Evolutionary conservation across 768 basidiomycete species (phyloP), one percentile per base, ranked within the genome.

Genomic region (Tricholoma sp.): DNA sequence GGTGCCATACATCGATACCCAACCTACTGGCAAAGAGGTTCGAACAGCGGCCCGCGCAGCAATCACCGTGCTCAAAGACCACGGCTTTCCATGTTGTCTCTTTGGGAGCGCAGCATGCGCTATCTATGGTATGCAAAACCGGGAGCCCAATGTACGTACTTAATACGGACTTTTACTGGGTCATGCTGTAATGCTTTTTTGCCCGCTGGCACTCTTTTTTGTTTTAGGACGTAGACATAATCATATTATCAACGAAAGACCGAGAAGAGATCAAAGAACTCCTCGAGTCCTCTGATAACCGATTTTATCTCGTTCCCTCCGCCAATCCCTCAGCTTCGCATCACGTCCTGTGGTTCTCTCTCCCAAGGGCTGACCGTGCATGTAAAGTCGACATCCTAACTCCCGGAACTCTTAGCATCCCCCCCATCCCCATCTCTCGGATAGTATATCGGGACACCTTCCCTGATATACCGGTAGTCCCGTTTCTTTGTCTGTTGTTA

Each of bases 221-320:
- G 10, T 27, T 57, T 47, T 56, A 81, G 79, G 81, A 82, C 59
- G 67, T 80, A 9, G 80, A 81, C 57, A 66, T 81, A 2, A 69
- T 80, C 22, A 74, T 80, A 11, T 61, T 79, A 39, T 73, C 75
- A 5, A 57, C 64, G 0, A 29, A 34, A 7, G 62, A 72, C 52
- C 63, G 66, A 37, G 79, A 78, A 62, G 60, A 63, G 5, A 69
- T 83, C 58, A 81, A 83, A 57, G 57, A 51, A 7, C 63, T 72
- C 39, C 63, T 83, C 29, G 66, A 67, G 16, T 50, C 52, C 0
- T 54, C 35, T 7, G 63, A 77, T 61, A 6, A 61, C 29, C 64
- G 65, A 1, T 81, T 79, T 61, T 74, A 68, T 60, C 69, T 76
- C 56, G 64, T 76, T 11, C 62, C 67, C 0, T 71, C 78, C 1